A percentile compares a stretch with the other conserved stretches of the same genome.
Conservation (phyloP, 805 yeast species). For the Komagataella pseudopastoris region DNA sequence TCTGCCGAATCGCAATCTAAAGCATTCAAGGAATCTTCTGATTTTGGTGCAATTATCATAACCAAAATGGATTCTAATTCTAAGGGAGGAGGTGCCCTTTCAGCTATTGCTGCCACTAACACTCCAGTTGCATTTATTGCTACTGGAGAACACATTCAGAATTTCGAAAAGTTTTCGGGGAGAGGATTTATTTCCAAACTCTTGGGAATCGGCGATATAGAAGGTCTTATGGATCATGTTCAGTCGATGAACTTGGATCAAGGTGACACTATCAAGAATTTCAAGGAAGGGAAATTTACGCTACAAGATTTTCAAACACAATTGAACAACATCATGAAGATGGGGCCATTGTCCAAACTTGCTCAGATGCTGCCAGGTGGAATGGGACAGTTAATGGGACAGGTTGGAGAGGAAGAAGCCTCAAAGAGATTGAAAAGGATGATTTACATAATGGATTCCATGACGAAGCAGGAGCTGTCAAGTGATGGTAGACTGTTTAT, state of each 20-base stretch:
- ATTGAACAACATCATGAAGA: slow-evolving; percentile 87
- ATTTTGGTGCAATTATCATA: slow-evolving; percentile 88
- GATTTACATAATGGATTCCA: slow-evolving; percentile 89
- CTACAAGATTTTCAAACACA: slow-evolving; percentile 85
- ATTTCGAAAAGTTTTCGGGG: slow-evolving; percentile 85
- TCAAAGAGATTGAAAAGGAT: slow-evolving; percentile 71
- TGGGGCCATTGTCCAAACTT: slow-evolving; percentile 92
- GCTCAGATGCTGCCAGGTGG: slow-evolving; percentile 95
- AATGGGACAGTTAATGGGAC: slow-evolving; percentile 68
- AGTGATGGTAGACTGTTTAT: slow-evolving; percentile 75
- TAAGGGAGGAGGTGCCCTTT: slow-evolving; percentile 98
- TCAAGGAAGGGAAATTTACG: slow-evolving; percentile 91
- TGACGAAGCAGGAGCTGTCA: slow-evolving; percentile 86
- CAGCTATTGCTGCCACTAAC: slow-evolving; percentile 94
- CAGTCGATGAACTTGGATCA: slow-evolving; percentile 79
- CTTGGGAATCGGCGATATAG: slow-evolving; percentile 91
- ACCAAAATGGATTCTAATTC: slow-evolving; percentile 99
- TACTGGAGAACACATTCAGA: slow-evolving; percentile 95
- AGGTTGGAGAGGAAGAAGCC: slow-evolving; percentile 87
- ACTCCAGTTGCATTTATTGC: slow-evolving; percentile 95
- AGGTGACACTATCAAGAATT: slow-evolving; percentile 80
- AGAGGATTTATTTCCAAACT: slow-evolving; percentile 81
- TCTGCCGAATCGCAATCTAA: slow-evolving; percentile 92
- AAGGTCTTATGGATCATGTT: slow-evolving; percentile 88
- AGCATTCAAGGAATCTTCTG: slow-evolving; percentile 86